Base-by-base conservation (phyloP, 495 filamentous ascomycete genomes). In the Xylaria castorea region DNA sequence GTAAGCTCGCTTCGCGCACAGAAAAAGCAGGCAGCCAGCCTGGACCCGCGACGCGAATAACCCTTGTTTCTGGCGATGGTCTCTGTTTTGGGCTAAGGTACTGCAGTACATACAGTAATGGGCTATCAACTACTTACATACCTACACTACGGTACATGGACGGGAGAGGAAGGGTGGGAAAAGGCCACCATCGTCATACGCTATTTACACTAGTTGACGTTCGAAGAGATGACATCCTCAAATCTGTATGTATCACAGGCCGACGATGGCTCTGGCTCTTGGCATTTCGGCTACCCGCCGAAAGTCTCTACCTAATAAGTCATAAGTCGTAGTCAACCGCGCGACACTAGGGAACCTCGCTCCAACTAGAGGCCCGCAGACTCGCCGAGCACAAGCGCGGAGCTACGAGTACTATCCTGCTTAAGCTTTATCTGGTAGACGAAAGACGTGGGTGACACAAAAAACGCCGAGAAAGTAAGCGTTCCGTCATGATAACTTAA, bases 1-100 rank as follows among this genome's bases (percentile, higher is more conserved):
- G 81, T 81, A 80, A 79, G 79, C 83, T 85, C 83, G 83, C 83
- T 81, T 85, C 79, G 81, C 79, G 75, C 78, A 79, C 76, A 79
- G 75, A 78, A 78, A 79, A 74, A 79, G 77, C 76, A 81, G 78
- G 68, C 74, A 76, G 73, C 74, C 74, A 68, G 32, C 66, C 50
- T 78, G 76, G 75, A 68, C 16, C 57, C 48, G 67, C 36, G 67
- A 62, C 42, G 51, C 42, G 53, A 69, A 68, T 38, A 60, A 67
- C 66, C 48, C 55, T 53, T 62, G 55, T 50, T 30, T 63, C 44
- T 51, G 66, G 66, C 9, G 71, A 73, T 30, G 57, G 66, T 30
- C 58, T 60, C 42, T 70, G 66, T 44, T 58, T 51, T 69, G 66
- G 68, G 57, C 53, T 70, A 64, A 63, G 30, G 70, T 27, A 66